Conservation (phyloP, 768 basidiomycete species). For the Lactarius trivialis region DNA sequence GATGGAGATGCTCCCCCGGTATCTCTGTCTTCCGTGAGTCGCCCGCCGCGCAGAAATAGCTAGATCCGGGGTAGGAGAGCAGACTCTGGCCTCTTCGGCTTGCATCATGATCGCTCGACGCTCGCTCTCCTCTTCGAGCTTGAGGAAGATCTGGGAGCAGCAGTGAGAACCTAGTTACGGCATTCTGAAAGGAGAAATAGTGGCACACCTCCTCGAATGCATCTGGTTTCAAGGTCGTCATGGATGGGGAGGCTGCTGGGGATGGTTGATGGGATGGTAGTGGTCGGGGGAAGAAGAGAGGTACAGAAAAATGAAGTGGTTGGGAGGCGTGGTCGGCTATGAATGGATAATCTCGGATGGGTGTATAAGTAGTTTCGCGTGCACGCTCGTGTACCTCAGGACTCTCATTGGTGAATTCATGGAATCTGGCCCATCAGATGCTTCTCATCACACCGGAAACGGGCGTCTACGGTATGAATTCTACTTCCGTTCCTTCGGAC, state of each 20-base stretch:
- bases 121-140: constrained; percentile 52
- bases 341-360: constrained; percentile 1
- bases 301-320: constrained; percentile 7
- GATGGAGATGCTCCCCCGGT: constrained; percentile 49
- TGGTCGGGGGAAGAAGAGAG: constrained; percentile 1
- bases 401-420: constrained; percentile 13
- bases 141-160: constrained; percentile 44
- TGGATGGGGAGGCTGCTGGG: not conserved
- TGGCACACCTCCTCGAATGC: constrained; percentile 22
- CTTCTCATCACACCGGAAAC: constrained; percentile 19
- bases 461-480: constrained; percentile 16
- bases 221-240: constrained; percentile 16
- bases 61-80: constrained; percentile 9
- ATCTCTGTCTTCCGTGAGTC: constrained; percentile 27
- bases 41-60: constrained; percentile 10
- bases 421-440: constrained; percentile 17
- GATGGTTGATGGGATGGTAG: constrained; percentile 3
- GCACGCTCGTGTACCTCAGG: constrained; percentile 6
- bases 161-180: not conserved
- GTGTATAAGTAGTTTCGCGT: constrained; percentile 10
- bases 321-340: constrained; percentile 5
- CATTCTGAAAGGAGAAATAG: not conserved
- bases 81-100: constrained; percentile 24
- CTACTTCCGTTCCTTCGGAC: constrained; percentile 15
- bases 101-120: constrained; percentile 35